A percentile compares a stretch with the other conserved stretches of the same genome.
These are phyloP conservation scores for Plantago ovata DNA, from an alignment of 257 asterid species.

Conservation along the genomic window DNA sequence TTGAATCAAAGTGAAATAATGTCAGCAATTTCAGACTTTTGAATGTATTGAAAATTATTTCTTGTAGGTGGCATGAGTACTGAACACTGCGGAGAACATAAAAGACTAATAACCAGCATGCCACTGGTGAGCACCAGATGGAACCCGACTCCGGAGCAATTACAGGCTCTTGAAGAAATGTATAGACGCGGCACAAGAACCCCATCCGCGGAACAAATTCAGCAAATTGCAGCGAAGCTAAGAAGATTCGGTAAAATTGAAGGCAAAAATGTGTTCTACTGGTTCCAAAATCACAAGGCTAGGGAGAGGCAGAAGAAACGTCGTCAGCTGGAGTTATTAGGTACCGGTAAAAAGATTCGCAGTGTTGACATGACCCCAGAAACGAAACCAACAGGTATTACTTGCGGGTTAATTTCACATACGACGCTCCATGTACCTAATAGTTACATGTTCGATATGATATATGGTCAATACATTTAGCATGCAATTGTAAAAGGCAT, in stretches of 20 bases:
- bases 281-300: conserved; percentile 83
- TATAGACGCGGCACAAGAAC: conserved; percentile 58
- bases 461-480: too few species aligned
- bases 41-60: too few species aligned
- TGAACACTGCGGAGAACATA: conserved; percentile 15
- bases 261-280: conserved; percentile 81
- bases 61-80: conserved; percentile 19
- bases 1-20: too few species aligned
- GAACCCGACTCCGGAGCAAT: conserved; percentile 86
- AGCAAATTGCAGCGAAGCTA: conserved; percentile 58
- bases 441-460: too few species aligned
- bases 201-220: conserved; percentile 82
- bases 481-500: too few species aligned
- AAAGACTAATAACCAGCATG: conserved; percentile 20
- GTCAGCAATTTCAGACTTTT: too few species aligned
- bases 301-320: conserved; percentile 81
- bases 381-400: conserved; percentile 29
- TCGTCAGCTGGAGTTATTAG: conserved; percentile 38
- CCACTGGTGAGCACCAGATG: conserved; percentile 57
- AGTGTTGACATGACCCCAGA: conserved; percentile 8
- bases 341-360: conserved; percentile 16
- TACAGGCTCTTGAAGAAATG: conserved; percentile 72
- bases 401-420: too few species aligned
- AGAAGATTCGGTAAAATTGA: conserved; percentile 66
- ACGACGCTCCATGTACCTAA: too few species aligned